A percentile compares a stretch with the other conserved stretches of the same genome.
Conservation (phyloP, 768 basidiomycete species). For the Hypsizygus marmoreus region DNA sequence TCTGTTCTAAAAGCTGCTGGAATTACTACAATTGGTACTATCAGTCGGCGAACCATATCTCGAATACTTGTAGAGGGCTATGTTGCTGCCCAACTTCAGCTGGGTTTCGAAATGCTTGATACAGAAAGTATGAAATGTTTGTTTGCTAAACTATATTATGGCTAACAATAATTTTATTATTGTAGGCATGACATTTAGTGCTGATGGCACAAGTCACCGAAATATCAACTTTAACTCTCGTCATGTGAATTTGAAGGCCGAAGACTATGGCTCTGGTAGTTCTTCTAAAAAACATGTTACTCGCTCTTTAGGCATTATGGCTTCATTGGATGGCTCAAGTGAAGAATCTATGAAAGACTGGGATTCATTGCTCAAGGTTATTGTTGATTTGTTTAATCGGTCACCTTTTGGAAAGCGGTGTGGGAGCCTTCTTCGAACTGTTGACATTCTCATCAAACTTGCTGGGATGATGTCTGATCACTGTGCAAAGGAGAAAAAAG, state of each 20-base stretch:
- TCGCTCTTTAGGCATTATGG: slow-evolving; percentile 20
- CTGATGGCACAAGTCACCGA: slow-evolving; percentile 18
- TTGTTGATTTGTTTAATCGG: slow-evolving; percentile 20
- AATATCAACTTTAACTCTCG: slow-evolving; percentile 22
- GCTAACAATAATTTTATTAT: not conserved
- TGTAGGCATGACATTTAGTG: slow-evolving; percentile 12
- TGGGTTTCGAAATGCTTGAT: slow-evolving; percentile 12
- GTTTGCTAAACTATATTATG: not conserved
- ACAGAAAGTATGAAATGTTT: slow-evolving; percentile 5
- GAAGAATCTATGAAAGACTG: slow-evolving; percentile 23
- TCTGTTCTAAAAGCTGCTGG: slow-evolving; percentile 8
- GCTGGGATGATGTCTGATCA: slow-evolving; percentile 21
- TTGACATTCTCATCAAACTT: slow-evolving; percentile 20
- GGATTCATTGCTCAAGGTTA: slow-evolving; percentile 13
- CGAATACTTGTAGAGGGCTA: slow-evolving; percentile 16
- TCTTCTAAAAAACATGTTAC: slow-evolving; percentile 14
- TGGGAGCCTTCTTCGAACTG: slow-evolving; percentile 10
- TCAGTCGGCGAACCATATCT: slow-evolving; percentile 11
- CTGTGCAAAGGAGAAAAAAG: slow-evolving; percentile 29
- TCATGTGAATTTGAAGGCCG: slow-evolving; percentile 19
- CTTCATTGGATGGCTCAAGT: slow-evolving; percentile 21
- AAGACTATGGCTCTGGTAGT: slow-evolving; percentile 14
- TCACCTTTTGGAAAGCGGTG: slow-evolving; percentile 22
- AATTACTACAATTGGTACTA: slow-evolving; percentile 11
- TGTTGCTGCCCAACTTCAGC: slow-evolving; percentile 18